Evolutionary conservation across 257 asterid genomes (phyloP), one percentile per base, ranked within the genome.

Genomic region (Euphrasia confusa): DNA sequence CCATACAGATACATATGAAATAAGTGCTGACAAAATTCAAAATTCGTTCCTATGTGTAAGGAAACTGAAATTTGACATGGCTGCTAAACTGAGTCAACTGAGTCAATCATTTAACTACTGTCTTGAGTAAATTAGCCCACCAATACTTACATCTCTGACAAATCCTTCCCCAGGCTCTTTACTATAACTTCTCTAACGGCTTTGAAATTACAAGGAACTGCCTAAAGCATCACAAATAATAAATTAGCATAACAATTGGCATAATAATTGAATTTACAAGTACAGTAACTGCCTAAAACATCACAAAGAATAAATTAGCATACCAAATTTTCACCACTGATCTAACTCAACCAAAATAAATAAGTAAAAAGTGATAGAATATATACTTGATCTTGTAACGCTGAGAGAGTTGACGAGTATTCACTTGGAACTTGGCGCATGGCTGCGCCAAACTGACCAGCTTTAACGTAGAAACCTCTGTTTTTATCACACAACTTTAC

Each of bases 401-500:
- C 78, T 4, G 99, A 81, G 61, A 92, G 93, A 48, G 85, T 79
- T 47, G 85, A 80, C 13, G 98, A 92, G 83, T 89, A 92, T 79
- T 92, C 97, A 60, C 72, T 81, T 8, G 97, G 97, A 53, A 86
- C 89, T 79, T 85, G 95, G 50, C 89, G 81, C 78, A 87, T 64
- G 39, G 96, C 84, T 45, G 97, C 90, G 58, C 79, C 88, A 78
- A 86, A 92, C 80, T 92, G 99, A 69, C 96, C 97, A 35, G 92
- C 98, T 82, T 91, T 91, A 58, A 91, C 92, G 70, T 91, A 91
- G 77, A 92, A 81, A 66, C 98, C 98, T 79, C 66, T 81, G 78
- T 92, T 92, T 74, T 82, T 68, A 65, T 91, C 95, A 42, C 96
- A 92, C 61, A 92, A 67, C 54, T 63, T 72, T 67, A 81, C 68